Evolutionary conservation across 176 grass and related monocot genomes (phyloP).

Genomic region (Ensete glaucum): DNA sequence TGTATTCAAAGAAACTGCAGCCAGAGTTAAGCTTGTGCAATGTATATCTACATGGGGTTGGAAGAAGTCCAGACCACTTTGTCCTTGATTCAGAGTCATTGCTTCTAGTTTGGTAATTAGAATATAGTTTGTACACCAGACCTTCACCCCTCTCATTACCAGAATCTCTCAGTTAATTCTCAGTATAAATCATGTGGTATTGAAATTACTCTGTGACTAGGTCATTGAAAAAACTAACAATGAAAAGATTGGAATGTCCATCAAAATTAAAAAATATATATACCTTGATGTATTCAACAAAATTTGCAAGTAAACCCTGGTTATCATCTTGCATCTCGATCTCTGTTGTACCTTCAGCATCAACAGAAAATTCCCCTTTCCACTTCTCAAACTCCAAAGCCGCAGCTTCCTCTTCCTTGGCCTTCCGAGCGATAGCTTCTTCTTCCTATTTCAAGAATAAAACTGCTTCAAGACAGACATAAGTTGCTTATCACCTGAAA

Average conservation of each 20-base stretch:
- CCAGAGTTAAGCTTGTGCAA: no score
- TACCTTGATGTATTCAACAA: conserved; percentile 97
- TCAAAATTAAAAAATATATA: neutral
- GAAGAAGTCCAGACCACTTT: neutral
- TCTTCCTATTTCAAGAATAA: conserved; percentile 52
- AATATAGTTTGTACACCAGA: neutral
- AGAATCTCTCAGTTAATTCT: neutral
- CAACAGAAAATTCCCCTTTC: conserved; percentile 91
- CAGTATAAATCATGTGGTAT: neutral
- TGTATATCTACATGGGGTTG: neutral
- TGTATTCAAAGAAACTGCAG: no score
- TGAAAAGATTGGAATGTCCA: neutral
- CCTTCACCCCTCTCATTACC: neutral
- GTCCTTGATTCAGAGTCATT: neutral
- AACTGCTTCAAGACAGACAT: conserved; percentile 14
- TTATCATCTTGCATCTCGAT: conserved; percentile 64
- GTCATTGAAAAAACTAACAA: conserved; percentile 22
- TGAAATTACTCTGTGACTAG: neutral
- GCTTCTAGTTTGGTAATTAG: neutral
- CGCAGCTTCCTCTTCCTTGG: conserved; percentile 59
- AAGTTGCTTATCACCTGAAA: conserved; percentile 3
- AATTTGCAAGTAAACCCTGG: conserved; percentile 68
- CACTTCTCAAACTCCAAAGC: conserved; percentile 92
- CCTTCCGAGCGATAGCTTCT: conserved; percentile 55
- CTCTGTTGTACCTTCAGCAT: conserved; percentile 91